phyloP scores from a whole-genome alignment of 2,329 filamentous ascomycete genomes.

The Fusarium azukiicola region DNA sequence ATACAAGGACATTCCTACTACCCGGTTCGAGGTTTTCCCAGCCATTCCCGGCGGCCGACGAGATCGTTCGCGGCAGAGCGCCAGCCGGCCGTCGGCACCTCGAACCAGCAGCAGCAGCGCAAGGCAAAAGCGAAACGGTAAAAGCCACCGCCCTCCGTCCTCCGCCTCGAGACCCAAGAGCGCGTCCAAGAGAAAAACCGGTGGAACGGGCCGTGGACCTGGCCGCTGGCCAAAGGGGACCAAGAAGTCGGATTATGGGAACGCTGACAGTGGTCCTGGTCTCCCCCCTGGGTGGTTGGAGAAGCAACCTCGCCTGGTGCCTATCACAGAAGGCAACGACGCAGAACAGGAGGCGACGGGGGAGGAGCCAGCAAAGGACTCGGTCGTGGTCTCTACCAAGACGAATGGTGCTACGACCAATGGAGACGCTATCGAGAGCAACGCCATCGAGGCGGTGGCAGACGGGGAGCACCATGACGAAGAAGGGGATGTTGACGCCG shows the following conservation, averaged over 20 bases:
- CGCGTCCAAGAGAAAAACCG: conserved; percentile 72
- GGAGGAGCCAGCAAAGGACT: conserved; percentile 57
- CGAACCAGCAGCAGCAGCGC: conserved; percentile 61
- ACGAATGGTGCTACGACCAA: conserved; percentile 49
- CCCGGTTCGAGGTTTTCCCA: conserved; percentile 90
- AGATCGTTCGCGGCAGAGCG: conserved; percentile 67
- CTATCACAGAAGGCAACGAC: conserved; percentile 42
- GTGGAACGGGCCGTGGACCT: conserved; percentile 82
- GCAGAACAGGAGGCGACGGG: conserved; percentile 33
- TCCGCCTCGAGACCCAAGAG: conserved; percentile 58
- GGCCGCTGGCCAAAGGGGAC: conserved; percentile 85
- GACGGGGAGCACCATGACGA: conserved; percentile 39
- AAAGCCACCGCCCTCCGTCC: conserved; percentile 56
- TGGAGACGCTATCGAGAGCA: conserved; percentile 36
- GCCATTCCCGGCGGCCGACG: conserved; percentile 76
- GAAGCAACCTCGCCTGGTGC: conserved; percentile 48
- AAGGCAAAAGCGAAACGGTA: conserved; percentile 64
- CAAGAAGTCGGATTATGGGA: conserved; percentile 84
- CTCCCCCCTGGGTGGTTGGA: conserved; percentile 78
- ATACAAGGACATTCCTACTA: conserved; percentile 82
- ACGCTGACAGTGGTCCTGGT: conserved; percentile 82
- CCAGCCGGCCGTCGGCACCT: conserved; percentile 62
- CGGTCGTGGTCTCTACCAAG: conserved; percentile 57
- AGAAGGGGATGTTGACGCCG: conserved; percentile 59
- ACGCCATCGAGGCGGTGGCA: conserved; percentile 39